These are phyloP conservation scores for Articulospora tetracladia DNA, from an alignment of 495 filamentous ascomycete species.

Conservation along the genomic window DNA sequence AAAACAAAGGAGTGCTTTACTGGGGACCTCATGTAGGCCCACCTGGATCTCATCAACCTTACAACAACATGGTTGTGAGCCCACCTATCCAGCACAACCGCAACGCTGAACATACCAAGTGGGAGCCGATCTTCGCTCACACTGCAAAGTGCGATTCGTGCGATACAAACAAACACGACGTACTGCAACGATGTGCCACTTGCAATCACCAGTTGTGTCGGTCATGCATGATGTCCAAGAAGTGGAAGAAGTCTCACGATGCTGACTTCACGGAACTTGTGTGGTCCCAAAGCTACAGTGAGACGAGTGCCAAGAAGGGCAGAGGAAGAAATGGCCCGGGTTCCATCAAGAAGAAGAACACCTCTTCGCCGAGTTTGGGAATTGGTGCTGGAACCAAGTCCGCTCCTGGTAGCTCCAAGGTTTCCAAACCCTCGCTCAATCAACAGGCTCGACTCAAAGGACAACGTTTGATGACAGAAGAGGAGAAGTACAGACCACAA, in stretches of 20 bases:
- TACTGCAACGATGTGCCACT: neutral
- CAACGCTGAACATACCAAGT: no score
- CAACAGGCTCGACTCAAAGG: no score
- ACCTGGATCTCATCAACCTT: no score
- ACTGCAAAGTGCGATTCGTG: no score
- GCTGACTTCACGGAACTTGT: neutral
- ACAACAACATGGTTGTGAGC: no score
- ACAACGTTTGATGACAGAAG: no score
- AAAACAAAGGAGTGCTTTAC: no score
- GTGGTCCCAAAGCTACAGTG: neutral
- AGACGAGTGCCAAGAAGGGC: neutral
- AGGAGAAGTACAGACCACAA: no score
- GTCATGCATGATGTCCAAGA: neutral
- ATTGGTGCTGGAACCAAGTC: neutral
- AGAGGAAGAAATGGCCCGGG: neutral
- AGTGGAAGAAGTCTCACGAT: neutral
- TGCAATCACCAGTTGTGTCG: neutral
- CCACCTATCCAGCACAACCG: no score
- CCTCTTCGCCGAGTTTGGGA: neutral
- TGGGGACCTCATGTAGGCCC: no score
- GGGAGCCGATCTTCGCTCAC: no score
- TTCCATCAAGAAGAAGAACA: neutral
- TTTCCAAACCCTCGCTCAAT: no score
- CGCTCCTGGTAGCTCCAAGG: neutral
- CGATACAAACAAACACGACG: neutral